These are phyloP conservation scores for Ceratobasidium sp. DNA, from an alignment of 1,284 basidiomycete genomes.

Conservation along the genomic window DNA sequence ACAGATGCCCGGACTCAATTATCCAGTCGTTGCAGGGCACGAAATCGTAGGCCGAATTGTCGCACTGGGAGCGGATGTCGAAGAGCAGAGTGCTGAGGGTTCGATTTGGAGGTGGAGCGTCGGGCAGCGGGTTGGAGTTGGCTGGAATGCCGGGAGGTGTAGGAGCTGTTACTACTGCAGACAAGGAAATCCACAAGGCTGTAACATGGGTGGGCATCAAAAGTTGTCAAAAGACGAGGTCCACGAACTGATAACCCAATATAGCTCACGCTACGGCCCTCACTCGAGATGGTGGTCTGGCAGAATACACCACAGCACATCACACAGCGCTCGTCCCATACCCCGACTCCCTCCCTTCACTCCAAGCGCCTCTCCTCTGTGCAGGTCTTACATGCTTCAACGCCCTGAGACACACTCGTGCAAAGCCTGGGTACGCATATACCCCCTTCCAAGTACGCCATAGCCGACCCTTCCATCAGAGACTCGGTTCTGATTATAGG, in stretches of 20 bases:
- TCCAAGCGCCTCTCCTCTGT: constrained; percentile 35
- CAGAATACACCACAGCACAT: constrained; percentile 26
- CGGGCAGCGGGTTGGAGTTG: constrained; percentile 31
- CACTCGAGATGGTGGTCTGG: constrained; percentile 32
- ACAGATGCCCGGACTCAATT: constrained; percentile 20
- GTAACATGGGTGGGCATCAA: constrained; percentile 20
- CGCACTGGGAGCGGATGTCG: background rate
- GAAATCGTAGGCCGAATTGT: constrained; percentile 31
- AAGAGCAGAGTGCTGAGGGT: background rate
- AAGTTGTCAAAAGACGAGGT: background rate
- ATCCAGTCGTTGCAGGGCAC: constrained; percentile 34
- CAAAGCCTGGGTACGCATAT: constrained; percentile 37
- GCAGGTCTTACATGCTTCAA: constrained; percentile 37
- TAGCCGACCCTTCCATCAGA: background rate
- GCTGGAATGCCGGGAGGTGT: constrained; percentile 39
- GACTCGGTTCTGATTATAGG: constrained; percentile 32
- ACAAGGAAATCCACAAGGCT: constrained; percentile 32
- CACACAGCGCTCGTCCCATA: constrained; percentile 25
- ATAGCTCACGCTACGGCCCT: constrained; percentile 37
- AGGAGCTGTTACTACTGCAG: constrained; percentile 31
- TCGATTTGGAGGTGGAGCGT: constrained; percentile 28
- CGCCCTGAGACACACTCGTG: constrained; percentile 22
- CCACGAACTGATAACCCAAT: background rate
- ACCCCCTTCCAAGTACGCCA: background rate
- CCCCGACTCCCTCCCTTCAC: constrained; percentile 16